These are phyloP conservation scores for Saccharomycopsis selenospora DNA, from an alignment of 805 yeast species.

Conservation along the genomic window DNA sequence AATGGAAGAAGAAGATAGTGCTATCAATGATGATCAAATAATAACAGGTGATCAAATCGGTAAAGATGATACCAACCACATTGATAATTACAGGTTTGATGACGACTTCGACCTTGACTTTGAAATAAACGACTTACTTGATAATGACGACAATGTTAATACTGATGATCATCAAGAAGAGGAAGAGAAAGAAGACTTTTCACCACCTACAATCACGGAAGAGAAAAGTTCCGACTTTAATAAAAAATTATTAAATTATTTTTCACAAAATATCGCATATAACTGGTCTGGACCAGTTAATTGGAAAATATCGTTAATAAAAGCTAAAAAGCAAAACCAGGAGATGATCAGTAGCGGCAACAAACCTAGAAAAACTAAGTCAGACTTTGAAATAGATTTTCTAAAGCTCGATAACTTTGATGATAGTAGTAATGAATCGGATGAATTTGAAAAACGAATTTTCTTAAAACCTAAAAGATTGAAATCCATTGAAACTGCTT, in stretches of 20 bases:
- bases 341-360: not conserved
- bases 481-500: not conserved
- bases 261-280: slow-evolving; percentile 55
- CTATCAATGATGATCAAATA: too few species aligned
- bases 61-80: slow-evolving; percentile 20
- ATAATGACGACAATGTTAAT: not conserved
- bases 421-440: slow-evolving; percentile 14
- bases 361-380: slow-evolving; percentile 29
- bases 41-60: slow-evolving; percentile 24
- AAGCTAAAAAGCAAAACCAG: slow-evolving; percentile 27
- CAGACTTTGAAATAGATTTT: slow-evolving; percentile 39
- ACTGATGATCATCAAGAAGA: slow-evolving; percentile 5
- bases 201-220: too few species aligned
- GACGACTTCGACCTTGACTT: slow-evolving; percentile 13
- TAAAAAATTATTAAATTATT: slow-evolving; percentile 67
- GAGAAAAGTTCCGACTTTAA: slow-evolving; percentile 34
- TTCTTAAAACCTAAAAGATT: slow-evolving; percentile 33
- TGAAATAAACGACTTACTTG: slow-evolving; percentile 2
- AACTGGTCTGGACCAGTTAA: slow-evolving; percentile 92
- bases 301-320: slow-evolving; percentile 72
- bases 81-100: slow-evolving; percentile 7
- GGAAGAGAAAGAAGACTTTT: slow-evolving; percentile 22
- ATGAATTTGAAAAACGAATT: slow-evolving; percentile 33
- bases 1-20: slow-evolving; percentile 24
- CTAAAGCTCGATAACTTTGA: slow-evolving; percentile 22